These are phyloP conservation scores for Nidularia pulvinata DNA, from an alignment of 768 basidiomycete species.

Conservation along the genomic window DNA sequence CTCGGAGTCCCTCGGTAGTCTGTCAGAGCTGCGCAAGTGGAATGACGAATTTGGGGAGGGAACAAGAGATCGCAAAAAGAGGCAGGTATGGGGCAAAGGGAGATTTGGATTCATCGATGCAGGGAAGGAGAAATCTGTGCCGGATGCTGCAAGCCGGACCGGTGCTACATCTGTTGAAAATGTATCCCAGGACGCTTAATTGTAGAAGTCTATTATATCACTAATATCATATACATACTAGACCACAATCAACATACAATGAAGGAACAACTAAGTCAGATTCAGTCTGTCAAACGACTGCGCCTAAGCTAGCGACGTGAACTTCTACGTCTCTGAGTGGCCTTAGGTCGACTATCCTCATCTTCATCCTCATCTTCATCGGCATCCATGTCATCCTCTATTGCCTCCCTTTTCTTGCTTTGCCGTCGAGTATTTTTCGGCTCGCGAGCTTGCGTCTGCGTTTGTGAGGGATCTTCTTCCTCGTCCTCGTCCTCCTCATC, in stretches of 20 bases:
- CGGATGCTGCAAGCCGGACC: too few species aligned
- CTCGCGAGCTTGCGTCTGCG: conserved; percentile 11
- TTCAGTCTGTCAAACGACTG: too few species aligned
- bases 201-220: neutral
- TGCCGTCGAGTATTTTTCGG: conserved; percentile 8
- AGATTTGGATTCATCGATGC: conserved; percentile 81
- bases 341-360: conserved; percentile 17
- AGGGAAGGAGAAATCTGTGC: conserved; percentile 24
- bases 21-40: conserved; percentile 82
- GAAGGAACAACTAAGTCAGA: too few species aligned
- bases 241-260: too few species aligned
- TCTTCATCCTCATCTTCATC: conserved; percentile 36
- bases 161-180: too few species aligned
- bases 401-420: conserved; percentile 9
- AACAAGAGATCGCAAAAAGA: conserved; percentile 57
- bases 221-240: conserved; percentile 2
- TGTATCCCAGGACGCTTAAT: too few species aligned
- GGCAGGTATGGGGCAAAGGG: conserved; percentile 85
- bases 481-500: conserved; percentile 48
- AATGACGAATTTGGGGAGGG: conserved; percentile 96
- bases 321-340: conserved; percentile 20
- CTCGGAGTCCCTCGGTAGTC: conserved; percentile 77
- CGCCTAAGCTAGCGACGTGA: conserved; percentile 12
- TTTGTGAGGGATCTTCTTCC: conserved; percentile 26
- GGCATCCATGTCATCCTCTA: conserved; percentile 36